A percentile compares a stretch with the other conserved stretches of the same genome.
Conservation (phyloP, 805 yeast species). For the Huiozyma naganishii region DNA sequence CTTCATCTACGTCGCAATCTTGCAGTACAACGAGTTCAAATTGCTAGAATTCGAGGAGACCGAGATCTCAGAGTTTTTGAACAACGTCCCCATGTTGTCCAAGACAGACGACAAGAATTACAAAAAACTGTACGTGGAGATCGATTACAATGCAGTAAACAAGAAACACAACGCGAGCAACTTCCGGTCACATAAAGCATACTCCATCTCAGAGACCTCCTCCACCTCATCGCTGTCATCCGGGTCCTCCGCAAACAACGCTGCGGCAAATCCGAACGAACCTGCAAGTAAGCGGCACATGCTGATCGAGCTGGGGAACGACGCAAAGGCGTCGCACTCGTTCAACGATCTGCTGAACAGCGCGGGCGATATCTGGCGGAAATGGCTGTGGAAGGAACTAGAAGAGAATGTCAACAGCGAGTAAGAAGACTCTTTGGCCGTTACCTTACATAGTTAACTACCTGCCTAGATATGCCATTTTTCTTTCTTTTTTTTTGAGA, state of each 20-base stretch:
- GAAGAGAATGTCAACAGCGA: conserved; percentile 30
- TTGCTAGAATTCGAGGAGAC: conserved; percentile 81
- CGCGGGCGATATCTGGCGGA: conserved; percentile 84
- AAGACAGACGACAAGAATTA: conserved; percentile 25
- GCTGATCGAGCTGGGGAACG: conserved; percentile 28
- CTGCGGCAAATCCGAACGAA: not conserved
- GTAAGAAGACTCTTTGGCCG: not conserved
- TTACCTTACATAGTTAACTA: not conserved
- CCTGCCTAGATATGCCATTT: not conserved
- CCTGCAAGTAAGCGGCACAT: conserved; percentile 8
- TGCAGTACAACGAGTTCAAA: conserved; percentile 69
- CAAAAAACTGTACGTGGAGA: conserved; percentile 15
- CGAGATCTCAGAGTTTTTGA: conserved; percentile 72
- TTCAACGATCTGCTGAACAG: conserved; percentile 64
- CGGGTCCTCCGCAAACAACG: conserved; percentile 1
- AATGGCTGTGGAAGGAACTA: conserved; percentile 59
- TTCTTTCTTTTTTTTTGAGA: not conserved
- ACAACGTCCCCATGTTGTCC: conserved; percentile 32
- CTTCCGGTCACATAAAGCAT: not conserved
- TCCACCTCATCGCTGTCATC: conserved; percentile 8
- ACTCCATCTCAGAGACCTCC: conserved; percentile 2
- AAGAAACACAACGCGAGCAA: not conserved
- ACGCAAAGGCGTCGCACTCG: conserved; percentile 41
- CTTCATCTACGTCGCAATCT: conserved; percentile 65
- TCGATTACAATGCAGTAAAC: not conserved